Base-by-base conservation (phyloP, 208 protist genomes). In the Strigomonas galati region DNA sequence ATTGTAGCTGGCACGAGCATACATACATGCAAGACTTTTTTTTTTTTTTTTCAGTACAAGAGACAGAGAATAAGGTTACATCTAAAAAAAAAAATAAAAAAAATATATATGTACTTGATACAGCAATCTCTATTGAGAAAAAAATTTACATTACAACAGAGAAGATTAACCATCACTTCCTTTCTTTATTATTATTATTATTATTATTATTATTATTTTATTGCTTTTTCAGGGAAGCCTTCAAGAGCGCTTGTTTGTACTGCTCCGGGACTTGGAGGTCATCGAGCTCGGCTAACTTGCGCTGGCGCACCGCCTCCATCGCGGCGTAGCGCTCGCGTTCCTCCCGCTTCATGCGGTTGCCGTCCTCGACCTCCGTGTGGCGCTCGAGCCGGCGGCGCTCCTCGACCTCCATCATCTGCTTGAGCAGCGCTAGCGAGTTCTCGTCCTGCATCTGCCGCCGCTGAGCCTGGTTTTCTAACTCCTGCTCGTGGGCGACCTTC, bases 391-490 rank as follows among this genome's bases (percentile, higher is more conserved):
- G 83, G n/a, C 88, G 76, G 19, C 78, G 76, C 75, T 98, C 95
- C 73, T 97, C 91, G 24, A 90, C 82, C 27, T 95, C 85, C 79
- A 89, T 89, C 54, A 98, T 97, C 65, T 98, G 94, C 67, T 86
- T 83, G 4, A 89, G 75, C 46, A 98, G 68, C 0, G 87, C 81
- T 3, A 93, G 60, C 3, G 89, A 84, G 73, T 97, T 95, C 62
- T 95, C 82, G 27, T 91, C 75, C 30, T 94, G 79, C 60, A 87
- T 65, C 67, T 87, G 71, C 4, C 77, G 78, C 19, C 75, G 76
- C 2, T 77, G 72, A 2, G 76, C 84, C 65, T 84, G 76, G 19
- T 84, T 75, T 58, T 82, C 74, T 37, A 71, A 65, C 61, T 97
- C 91, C 54, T 92, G 77, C 51, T 96, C 85, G 10, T 81, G 66